phyloP scores from a whole-genome alignment of 352 stramenopile species.

The Phytophthora citrophthora region DNA sequence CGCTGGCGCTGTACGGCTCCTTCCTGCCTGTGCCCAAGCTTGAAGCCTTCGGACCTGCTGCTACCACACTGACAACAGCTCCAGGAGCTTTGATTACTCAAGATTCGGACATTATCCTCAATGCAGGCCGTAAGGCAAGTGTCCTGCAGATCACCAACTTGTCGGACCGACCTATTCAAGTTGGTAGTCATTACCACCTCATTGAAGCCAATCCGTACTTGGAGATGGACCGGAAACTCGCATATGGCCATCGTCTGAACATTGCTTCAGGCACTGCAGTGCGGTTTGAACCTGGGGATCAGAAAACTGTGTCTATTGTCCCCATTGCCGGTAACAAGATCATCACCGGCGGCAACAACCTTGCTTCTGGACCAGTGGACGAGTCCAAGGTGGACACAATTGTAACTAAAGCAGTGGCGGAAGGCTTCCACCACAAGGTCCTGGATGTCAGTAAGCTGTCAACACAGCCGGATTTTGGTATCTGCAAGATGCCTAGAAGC shows the following conservation, averaged over 20 bases:
- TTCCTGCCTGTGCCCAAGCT: conserved; percentile 93
- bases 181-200: conserved; percentile 97
- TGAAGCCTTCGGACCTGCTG: conserved; percentile 54
- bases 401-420: conserved; percentile 50
- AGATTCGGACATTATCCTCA: conserved; percentile 83
- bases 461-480: conserved; percentile 35
- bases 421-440: conserved; percentile 71
- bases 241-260: conserved; percentile 95
- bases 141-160: conserved; percentile 95
- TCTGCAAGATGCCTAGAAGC: conserved; percentile 64
- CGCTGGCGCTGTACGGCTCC: conserved; percentile 93
- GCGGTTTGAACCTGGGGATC: conserved; percentile 96
- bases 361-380: conserved; percentile 86
- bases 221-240: conserved; percentile 92
- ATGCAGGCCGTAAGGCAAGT: conserved; percentile 72
- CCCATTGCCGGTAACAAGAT: conserved; percentile 91
- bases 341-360: conserved; percentile 90
- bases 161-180: conserved; percentile 94
- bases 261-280: conserved; percentile 93
- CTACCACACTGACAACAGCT: conserved; percentile 17
- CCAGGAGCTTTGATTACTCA: conserved; percentile 71
- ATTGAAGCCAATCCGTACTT: conserved; percentile 96
- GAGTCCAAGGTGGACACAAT: conserved; percentile 58
- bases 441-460: conserved; percentile 38
- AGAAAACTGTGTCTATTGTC: conserved; percentile 95